Percentiles rank a stretch among this genome's conserved stretches.
Evolutionary conservation across 805 yeast species (phyloP).

Genomic region (Scheffersomyces lignosus): DNA sequence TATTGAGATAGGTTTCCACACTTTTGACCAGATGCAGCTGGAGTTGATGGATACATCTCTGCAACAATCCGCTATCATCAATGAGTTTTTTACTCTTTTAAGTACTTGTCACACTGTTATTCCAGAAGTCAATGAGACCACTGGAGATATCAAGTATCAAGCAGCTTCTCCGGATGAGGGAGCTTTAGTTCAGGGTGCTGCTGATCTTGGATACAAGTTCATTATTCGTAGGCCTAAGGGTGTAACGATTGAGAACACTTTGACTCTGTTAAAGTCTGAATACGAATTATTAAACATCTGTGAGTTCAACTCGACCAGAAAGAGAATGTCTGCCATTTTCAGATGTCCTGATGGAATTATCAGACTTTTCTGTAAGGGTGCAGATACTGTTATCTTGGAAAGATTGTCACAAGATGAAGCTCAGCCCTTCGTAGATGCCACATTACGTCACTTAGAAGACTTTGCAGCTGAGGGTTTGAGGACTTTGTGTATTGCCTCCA

Average conservation of each 20-base stretch:
- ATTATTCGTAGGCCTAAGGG: slow-evolving; percentile 82
- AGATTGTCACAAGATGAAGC: slow-evolving; percentile 60
- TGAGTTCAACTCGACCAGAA: slow-evolving; percentile 96
- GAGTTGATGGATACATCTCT: slow-evolving; percentile 45
- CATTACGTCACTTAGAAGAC: slow-evolving; percentile 86
- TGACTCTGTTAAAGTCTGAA: slow-evolving; percentile 50
- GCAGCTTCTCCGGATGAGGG: slow-evolving; percentile 99
- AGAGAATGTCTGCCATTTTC: slow-evolving; percentile 95
- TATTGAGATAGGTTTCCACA: slow-evolving; percentile 74
- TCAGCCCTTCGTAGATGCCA: slow-evolving; percentile 80
- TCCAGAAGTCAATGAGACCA: slow-evolving; percentile 70
- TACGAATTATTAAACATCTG: slow-evolving; percentile 87
- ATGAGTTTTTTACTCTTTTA: slow-evolving; percentile 77
- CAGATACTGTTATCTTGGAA: slow-evolving; percentile 93
- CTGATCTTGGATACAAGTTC: slow-evolving; percentile 81
- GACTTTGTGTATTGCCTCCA: slow-evolving; percentile 87
- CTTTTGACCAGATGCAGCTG: slow-evolving; percentile 60
- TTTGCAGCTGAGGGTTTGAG: slow-evolving; percentile 96
- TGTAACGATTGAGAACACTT: slow-evolving; percentile 59
- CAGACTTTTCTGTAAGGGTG: slow-evolving; percentile 91
- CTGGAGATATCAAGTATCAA: slow-evolving; percentile 79
- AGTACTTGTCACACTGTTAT: slow-evolving; percentile 97
- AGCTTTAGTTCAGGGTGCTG: slow-evolving; percentile 96
- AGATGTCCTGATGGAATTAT: slow-evolving; percentile 93
- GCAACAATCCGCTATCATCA: slow-evolving; percentile 50